Evolutionary conservation across 73 alveolate species (phyloP), one percentile per base, ranked within the genome.

Genomic region (Effrenium voratum): DNA sequence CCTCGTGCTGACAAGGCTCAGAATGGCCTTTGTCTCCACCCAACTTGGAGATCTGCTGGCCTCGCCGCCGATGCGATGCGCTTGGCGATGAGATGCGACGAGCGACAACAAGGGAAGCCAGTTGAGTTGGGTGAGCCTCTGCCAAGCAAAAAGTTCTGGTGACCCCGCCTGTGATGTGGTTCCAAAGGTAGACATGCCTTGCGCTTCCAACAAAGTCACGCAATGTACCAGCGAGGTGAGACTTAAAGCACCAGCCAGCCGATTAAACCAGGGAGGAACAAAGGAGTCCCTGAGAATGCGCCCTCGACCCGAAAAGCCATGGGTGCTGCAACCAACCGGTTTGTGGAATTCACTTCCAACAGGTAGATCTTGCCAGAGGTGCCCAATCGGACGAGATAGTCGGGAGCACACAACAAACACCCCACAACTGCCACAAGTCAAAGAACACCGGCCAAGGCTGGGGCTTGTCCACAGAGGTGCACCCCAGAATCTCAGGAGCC

Each of bases 11-110:
- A 8, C 12, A 26, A 63, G 38, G 57, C 44, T 45, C 96, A 86
- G 66, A 87, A 57, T 90, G 96, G 87, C 96, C 96, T 75, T 90
- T 90, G 8, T 90, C 96, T 12, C 96, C 96, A 75, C 96, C 96
- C 19, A 90, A 75, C 76, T 90, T 90, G 87, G 59, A 55, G 63
- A 81, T 81, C n/a, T 81, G 92, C 50, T 49, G 72, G 36, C 92
- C 92, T 81, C 47, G 36, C 24, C 52, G 28, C 49, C 19, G 26
- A 52, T 12, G n/a, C n/a, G n/a, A n/a, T n/a, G n/a, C n/a, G 8
- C 19, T 52, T 52, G 63, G 63, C 26, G 63, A 19, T 8, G 19
- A 52, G 26, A 8, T 52, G 8, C 63, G 63, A 52, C 19, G 63
- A 12, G 19, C 19, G 8, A 12, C 26, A 12, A 12, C 63, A 52